Base-by-base conservation (phyloP, 176 grass and related monocot genomes). In the Oryza nivara region DNA sequence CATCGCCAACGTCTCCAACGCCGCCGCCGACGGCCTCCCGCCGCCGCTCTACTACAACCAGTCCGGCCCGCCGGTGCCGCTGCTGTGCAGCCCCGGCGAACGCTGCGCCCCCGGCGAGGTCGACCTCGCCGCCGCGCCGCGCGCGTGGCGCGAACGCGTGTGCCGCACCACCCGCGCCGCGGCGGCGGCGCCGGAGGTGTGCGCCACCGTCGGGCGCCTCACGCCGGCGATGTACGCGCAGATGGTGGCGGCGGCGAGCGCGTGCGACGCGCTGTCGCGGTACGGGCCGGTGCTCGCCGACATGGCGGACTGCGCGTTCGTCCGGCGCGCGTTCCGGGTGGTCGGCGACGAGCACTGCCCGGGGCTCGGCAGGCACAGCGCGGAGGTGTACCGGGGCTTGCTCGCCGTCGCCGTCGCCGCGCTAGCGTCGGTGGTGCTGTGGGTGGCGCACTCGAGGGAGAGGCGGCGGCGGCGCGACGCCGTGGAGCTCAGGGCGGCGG, bases 271-370 rank as follows among this genome's bases (percentile, higher is more conserved):
- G 19, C 83, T 91, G 22, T 56, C 61, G 1, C 76, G 73, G 3
- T 94, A 94, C 80, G 87, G 79, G 2, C 86, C 92, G 0, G 74
- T 84, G 0, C 77, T 94, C 1, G 75, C 36, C 2, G 75, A 22
- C 25, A 77, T 94, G 8, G 92, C 58, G 1, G 89, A 94, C 83
- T 94, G 92, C 86, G 69, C 66, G 13, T 86, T 91, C 79, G 72
- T 94, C 5, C 67, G 92, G 44, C 44, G 71, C 32, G 83, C 92
- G 71, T 94, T 94, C 78, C 41, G 76, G 19, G 47, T 80, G 38
- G 70, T 94, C 71, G 77, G 72, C 80, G 11, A 26, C 0, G 63
- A 83, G 32, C 80, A 91, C 58, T 94, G 89, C 77, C 92, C 92
- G 2, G 92, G 71, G 0, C 76, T 94, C 1, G 11, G 80, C 0